Percentiles rank a stretch among this genome's conserved stretches.
Evolutionary conservation across 805 yeast genomes (phyloP).

Genomic region (Sporopachydermia quercuum): DNA sequence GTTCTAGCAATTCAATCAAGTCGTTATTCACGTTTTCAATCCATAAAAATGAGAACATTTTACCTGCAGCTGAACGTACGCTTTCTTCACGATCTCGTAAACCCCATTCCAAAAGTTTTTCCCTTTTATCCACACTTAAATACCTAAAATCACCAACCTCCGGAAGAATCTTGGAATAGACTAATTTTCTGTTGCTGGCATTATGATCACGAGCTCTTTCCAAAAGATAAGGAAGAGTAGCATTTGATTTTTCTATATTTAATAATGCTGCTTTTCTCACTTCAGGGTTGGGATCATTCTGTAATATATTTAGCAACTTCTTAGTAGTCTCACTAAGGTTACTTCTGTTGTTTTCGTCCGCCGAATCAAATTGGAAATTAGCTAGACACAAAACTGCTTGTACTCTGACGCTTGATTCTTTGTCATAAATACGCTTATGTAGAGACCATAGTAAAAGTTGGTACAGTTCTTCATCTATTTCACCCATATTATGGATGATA

Average conservation of each 20-base stretch:
- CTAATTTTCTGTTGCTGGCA: constrained; percentile 52
- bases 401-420: constrained; percentile 64
- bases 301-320: constrained; percentile 35
- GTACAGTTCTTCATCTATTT: constrained; percentile 59
- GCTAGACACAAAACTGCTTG: constrained; percentile 74
- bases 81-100: constrained; percentile 67
- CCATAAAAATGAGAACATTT: constrained; percentile 64
- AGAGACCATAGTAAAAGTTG: constrained; percentile 46
- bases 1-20: constrained; percentile 53
- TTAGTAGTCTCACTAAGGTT: constrained; percentile 28
- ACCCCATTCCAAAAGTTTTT: constrained; percentile 68
- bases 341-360: constrained; percentile 17
- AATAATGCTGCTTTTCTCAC: constrained; percentile 75
- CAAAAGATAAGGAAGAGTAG: constrained; percentile 42
- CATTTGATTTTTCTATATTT: constrained; percentile 41
- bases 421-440: constrained; percentile 51
- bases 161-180: constrained; percentile 54
- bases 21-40: constrained; percentile 52
- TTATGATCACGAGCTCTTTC: constrained; percentile 78
- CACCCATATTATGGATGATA: constrained; percentile 56
- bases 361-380: constrained; percentile 52
- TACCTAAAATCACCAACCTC: constrained; percentile 49
- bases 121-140: constrained; percentile 41
- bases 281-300: constrained; percentile 74
- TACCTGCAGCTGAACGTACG: constrained; percentile 58